These are phyloP conservation scores for Luffa aegyptiaca DNA, from an alignment of 306 rosid species.

Conservation along the genomic window DNA sequence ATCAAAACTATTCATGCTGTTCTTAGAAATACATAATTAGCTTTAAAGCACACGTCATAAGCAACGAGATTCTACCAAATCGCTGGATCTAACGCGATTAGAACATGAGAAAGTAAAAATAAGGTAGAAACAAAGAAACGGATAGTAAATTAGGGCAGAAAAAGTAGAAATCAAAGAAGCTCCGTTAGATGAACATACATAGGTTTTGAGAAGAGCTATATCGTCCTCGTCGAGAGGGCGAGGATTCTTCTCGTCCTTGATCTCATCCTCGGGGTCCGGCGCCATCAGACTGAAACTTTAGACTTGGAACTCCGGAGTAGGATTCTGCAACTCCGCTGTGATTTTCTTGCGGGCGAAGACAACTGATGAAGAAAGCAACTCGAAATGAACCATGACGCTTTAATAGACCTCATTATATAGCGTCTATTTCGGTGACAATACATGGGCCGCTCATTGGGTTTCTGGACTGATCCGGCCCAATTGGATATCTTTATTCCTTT, in stretches of 20 bases:
- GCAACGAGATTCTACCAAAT: background rate
- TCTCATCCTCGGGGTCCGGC: slow-evolving; percentile 62
- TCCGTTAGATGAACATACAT: slow-evolving; percentile 25
- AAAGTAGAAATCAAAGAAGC: background rate
- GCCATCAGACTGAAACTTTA: slow-evolving; percentile 45
- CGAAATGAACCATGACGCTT: background rate
- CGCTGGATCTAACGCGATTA: background rate
- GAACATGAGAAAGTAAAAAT: background rate
- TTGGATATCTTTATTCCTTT: background rate
- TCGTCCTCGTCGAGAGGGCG: slow-evolving; percentile 95
- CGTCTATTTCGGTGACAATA: background rate
- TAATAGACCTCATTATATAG: background rate
- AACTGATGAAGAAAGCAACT: background rate
- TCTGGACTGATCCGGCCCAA: background rate
- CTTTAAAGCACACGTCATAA: background rate
- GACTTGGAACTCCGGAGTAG: background rate
- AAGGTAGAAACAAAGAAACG: background rate
- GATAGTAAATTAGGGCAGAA: slow-evolving; percentile 23
- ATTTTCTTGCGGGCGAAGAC: slow-evolving; percentile 16
- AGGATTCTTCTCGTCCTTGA: slow-evolving; percentile 99
- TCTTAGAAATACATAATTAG: background rate
- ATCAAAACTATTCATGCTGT: background rate
- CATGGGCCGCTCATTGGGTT: background rate
- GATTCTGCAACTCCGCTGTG: slow-evolving; percentile 1
- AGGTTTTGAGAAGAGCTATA: slow-evolving; percentile 90